phyloP scores from a whole-genome alignment of 768 basidiomycete genomes.

The Trametes maxima region DNA sequence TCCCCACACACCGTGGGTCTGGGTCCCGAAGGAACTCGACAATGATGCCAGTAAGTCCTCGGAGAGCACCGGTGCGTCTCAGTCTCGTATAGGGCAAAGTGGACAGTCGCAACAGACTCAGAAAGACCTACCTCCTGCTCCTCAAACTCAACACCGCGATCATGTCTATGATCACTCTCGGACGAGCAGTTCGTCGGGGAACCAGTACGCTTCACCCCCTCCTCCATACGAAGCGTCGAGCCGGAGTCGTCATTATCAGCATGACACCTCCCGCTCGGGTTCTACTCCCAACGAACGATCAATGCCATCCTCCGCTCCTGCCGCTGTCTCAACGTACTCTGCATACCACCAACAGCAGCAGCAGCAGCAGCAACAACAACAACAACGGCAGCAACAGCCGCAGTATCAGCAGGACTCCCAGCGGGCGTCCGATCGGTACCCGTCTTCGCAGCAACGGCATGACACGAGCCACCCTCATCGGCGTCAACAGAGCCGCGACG shows the following conservation, averaged over 20 bases:
- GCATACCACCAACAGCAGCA: conserved; percentile 19
- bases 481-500: conserved; percentile 17
- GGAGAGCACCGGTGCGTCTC: conserved; percentile 12
- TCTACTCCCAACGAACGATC: neutral
- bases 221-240: conserved; percentile 1
- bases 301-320: conserved; percentile 2
- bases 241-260: conserved; percentile 3
- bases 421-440: conserved; percentile 7
- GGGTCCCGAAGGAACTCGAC: conserved; percentile 45
- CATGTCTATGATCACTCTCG: conserved; percentile 2
- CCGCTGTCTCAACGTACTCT: conserved; percentile 14
- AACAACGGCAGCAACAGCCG: conserved; percentile 4
- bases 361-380: conserved; percentile 24
- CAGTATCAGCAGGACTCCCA: conserved; percentile 13
- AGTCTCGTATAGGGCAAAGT: conserved; percentile 4
- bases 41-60: conserved; percentile 26
- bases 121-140: neutral
- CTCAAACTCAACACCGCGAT: neutral
- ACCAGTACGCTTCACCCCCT: conserved; percentile 4
- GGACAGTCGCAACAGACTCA: conserved; percentile 9
- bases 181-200: conserved; percentile 1
- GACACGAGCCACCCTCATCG: conserved; percentile 9
- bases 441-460: conserved; percentile 10
- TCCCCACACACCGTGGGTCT: conserved; percentile 71
- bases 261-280: conserved; percentile 2